These are phyloP conservation scores for Ophiostoma montium DNA, from an alignment of 2,329 filamentous ascomycete genomes.

Conservation along the genomic window DNA sequence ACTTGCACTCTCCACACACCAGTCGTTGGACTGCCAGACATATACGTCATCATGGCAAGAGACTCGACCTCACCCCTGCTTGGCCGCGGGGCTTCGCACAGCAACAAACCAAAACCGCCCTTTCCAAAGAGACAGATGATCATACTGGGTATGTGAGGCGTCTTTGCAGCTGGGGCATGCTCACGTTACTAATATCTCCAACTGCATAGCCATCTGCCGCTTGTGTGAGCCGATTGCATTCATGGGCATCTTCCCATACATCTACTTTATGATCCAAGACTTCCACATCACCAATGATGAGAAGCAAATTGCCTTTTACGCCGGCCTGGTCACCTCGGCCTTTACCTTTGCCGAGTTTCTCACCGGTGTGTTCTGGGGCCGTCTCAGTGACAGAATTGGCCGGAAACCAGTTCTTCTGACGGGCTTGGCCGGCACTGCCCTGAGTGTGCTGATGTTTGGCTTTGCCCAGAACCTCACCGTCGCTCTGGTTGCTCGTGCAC, in stretches of 20 bases:
- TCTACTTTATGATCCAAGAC: conserved; percentile 92
- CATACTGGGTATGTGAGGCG: conserved; percentile 19
- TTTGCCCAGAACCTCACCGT: conserved; percentile 72
- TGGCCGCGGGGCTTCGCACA: conserved; percentile 1
- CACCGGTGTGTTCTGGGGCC: conserved; percentile 84
- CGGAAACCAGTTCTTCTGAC: conserved; percentile 84
- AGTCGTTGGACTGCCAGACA: background rate
- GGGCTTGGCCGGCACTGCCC: conserved; percentile 76
- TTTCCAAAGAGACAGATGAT: conserved; percentile 25
- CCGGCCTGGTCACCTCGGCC: conserved; percentile 88
- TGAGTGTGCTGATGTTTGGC: conserved; percentile 88
- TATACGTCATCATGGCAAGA: conserved; percentile 4
- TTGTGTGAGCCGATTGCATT: conserved; percentile 98
- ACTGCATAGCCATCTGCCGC: conserved; percentile 60
- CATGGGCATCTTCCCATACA: conserved; percentile 98
- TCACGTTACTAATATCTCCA: background rate
- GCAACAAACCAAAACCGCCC: conserved; percentile 16
- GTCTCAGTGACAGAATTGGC: conserved; percentile 79
- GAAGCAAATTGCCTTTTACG: conserved; percentile 76
- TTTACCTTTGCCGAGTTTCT: conserved; percentile 95
- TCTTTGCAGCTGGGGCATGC: too few relatives aligned
- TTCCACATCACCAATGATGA: conserved; percentile 73
- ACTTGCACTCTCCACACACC: background rate
- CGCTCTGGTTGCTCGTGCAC: conserved; percentile 72
- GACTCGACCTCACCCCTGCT: background rate